Evolutionary conservation across 495 filamentous ascomycete genomes (phyloP).

Genomic region (Penicillium longicatenatum): DNA sequence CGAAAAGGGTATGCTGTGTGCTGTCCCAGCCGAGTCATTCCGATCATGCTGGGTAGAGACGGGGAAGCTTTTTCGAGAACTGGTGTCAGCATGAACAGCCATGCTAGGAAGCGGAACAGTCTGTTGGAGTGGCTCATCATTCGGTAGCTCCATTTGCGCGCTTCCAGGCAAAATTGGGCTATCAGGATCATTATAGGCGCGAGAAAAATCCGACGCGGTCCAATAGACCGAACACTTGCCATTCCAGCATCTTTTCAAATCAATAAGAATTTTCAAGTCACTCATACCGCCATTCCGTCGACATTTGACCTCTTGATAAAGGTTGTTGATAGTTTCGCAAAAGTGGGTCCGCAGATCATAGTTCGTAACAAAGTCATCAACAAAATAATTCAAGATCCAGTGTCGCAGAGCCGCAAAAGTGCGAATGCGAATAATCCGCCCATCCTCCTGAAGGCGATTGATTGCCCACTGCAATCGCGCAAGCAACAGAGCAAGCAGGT

Average conservation of each 20-base stretch:
- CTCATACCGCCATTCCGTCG: constrained; percentile 61
- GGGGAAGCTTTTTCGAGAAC: constrained; percentile 28
- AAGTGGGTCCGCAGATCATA: constrained; percentile 77
- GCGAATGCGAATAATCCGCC: constrained; percentile 87
- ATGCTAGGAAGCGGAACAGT: constrained; percentile 4
- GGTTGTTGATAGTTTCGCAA: constrained; percentile 76
- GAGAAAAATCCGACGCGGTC: constrained; percentile 67
- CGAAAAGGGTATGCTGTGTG: constrained; percentile 47
- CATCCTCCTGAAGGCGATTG: constrained; percentile 75
- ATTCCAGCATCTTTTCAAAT: constrained; percentile 97
- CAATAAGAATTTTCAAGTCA: constrained; percentile 86
- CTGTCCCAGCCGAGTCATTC: constrained; percentile 46
- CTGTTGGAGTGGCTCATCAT: constrained; percentile 21
- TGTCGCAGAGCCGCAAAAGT: constrained; percentile 96
- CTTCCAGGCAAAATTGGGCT: constrained; percentile 77
- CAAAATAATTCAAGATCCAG: constrained; percentile 98
- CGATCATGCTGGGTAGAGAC: constrained; percentile 40
- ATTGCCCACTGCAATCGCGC: constrained; percentile 88
- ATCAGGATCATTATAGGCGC: constrained; percentile 57
- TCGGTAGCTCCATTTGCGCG: constrained; percentile 31
- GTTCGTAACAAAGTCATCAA: constrained; percentile 91
- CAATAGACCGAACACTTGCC: constrained; percentile 86
- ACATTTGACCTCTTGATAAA: constrained; percentile 63
- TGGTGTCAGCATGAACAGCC: constrained; percentile 25
- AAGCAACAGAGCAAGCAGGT: constrained; percentile 80